Conservation (phyloP, 768 basidiomycete species). For the Russula sp. region DNA sequence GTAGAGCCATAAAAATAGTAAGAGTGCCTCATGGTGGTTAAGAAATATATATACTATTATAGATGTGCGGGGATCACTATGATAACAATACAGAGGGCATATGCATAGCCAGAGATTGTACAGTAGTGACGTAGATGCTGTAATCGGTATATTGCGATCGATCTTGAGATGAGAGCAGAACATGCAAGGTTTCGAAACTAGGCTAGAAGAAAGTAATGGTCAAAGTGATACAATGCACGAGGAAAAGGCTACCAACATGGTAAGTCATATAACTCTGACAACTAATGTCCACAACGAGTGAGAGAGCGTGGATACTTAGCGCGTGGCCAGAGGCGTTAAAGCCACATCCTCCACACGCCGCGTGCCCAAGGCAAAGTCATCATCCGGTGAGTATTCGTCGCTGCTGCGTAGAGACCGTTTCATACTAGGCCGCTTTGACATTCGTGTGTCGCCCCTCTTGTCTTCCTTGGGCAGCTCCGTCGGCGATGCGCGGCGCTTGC, state of each 20-base stretch:
- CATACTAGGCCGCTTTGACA: conserved; percentile 62
- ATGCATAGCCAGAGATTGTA: conserved; percentile 11
- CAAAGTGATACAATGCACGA: neutral
- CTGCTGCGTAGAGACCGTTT: conserved; percentile 37
- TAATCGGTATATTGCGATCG: conserved; percentile 15
- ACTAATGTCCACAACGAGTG: neutral
- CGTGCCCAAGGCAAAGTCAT: neutral
- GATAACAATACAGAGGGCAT: conserved; percentile 12
- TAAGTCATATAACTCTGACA: no score
- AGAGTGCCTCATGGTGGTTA: neutral
- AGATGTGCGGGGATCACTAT: conserved; percentile 12
- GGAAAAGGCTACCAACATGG: neutral
- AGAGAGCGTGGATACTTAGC: neutral
- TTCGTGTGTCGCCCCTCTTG: conserved; percentile 44
- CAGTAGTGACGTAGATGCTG: conserved; percentile 11
- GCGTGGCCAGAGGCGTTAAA: neutral
- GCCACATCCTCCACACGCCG: neutral
- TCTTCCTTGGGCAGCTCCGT: conserved; percentile 61
- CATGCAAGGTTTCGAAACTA: conserved; percentile 5
- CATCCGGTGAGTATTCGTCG: conserved; percentile 17
- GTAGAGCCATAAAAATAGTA: conserved; percentile 5
- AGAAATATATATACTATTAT: conserved; percentile 8
- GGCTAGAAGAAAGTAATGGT: neutral
- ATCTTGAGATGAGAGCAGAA: conserved; percentile 8
- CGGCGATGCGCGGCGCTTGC: conserved; percentile 67